Conservation (phyloP, 306 rosid genomes). For the Pyrus bretschneideri region DNA sequence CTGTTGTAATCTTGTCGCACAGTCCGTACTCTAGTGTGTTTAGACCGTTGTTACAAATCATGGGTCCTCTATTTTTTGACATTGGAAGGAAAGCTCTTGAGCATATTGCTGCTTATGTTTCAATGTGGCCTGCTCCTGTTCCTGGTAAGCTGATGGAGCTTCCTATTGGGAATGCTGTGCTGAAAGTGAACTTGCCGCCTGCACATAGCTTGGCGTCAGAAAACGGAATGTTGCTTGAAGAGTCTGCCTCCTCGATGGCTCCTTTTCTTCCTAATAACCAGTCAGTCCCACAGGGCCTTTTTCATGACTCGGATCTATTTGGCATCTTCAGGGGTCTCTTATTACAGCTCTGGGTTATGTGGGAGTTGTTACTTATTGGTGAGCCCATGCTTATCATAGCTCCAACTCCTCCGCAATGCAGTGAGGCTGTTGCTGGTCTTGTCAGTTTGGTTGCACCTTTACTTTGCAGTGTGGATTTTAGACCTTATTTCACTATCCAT, state of each 20-base stretch:
- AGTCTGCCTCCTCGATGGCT: constrained; percentile 64
- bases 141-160: constrained; percentile 88
- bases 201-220: constrained; percentile 64
- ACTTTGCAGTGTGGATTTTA: constrained; percentile 78
- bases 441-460: constrained; percentile 92
- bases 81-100: constrained; percentile 86
- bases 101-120: constrained; percentile 84
- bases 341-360: constrained; percentile 88
- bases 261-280: constrained; percentile 72
- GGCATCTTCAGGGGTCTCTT: constrained; percentile 71
- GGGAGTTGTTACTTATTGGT: constrained; percentile 90
- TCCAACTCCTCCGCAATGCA: constrained; percentile 93
- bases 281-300: constrained; percentile 74
- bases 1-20: constrained; percentile 75
- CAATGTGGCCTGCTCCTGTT: constrained; percentile 75
- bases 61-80: constrained; percentile 89
- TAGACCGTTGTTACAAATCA: constrained; percentile 81
- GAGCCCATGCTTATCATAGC: constrained; percentile 86
- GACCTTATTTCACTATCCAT: constrained; percentile 95
- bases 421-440: constrained; percentile 93
- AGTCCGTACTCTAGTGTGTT: constrained; percentile 76
- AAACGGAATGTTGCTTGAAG: constrained; percentile 44
- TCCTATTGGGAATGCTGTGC: constrained; percentile 80
- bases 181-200: constrained; percentile 87
- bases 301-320: constrained; percentile 85